Evolutionary conservation across 164 flowering plant genomes (phyloP).

Genomic region (Stephania cephalantha): DNA sequence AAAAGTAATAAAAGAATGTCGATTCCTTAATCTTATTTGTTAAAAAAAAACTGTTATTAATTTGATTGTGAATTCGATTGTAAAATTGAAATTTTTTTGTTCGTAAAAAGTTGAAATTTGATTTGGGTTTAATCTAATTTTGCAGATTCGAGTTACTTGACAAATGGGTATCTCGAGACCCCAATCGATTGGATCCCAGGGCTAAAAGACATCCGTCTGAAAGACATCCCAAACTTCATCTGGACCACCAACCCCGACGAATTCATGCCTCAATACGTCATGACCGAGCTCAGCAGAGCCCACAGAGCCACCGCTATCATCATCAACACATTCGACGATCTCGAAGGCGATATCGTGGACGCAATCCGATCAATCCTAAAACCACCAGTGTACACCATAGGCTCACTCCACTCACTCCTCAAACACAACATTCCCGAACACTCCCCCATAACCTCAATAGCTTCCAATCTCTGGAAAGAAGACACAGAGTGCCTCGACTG

Average conservation of each 20-base stretch:
- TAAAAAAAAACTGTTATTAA: too few species aligned
- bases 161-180: not conserved
- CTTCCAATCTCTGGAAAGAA: not conserved
- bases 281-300: not conserved
- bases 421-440: not conserved
- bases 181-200: not conserved
- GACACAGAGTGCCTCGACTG: not conserved
- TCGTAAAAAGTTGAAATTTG: too few species aligned
- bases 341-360: not conserved
- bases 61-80: too few species aligned
- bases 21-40: too few species aligned
- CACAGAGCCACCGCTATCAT: not conserved
- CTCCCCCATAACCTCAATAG: not conserved
- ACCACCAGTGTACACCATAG: not conserved
- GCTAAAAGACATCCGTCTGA: not conserved
- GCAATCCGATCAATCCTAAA: not conserved
- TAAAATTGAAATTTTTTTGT: too few species aligned
- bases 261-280: not conserved
- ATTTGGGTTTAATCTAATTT: too few species aligned
- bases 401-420: not conserved
- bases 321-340: not conserved
- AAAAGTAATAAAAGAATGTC: too few species aligned
- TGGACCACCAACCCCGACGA: not conserved
- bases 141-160: not conserved
- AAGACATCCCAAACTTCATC: not conserved